A percentile compares a stretch with the other conserved stretches of the same genome.
Evolutionary conservation across 164 flowering plant species (phyloP).

Genomic region (Berberis vulgaris): DNA sequence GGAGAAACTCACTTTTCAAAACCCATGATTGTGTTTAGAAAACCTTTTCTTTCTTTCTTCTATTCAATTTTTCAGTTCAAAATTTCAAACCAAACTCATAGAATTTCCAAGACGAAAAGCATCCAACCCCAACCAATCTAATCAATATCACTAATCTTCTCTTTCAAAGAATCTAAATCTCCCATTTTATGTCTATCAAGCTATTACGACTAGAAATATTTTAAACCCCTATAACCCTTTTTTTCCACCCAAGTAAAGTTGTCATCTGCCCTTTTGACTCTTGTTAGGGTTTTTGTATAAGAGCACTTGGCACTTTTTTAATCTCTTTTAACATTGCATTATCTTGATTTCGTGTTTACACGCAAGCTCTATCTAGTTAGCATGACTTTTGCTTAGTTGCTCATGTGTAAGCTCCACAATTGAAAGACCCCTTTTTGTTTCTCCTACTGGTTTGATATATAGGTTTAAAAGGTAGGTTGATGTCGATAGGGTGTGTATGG

Average conservation of each 20-base stretch:
- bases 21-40: conserved; percentile 10
- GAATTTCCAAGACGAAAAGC: conserved; percentile 7
- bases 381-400: conserved; percentile 4
- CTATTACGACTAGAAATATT: background rate
- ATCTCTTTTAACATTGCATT: conserved; percentile 7
- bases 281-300: background rate
- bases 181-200: background rate
- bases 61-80: too few relatives aligned
- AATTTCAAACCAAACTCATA: conserved; percentile 4
- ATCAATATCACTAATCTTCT: conserved; percentile 6
- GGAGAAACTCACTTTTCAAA: conserved; percentile 14
- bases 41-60: background rate
- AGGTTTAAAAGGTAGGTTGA: too few relatives aligned
- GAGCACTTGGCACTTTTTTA: conserved; percentile 6
- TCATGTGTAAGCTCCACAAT: conserved; percentile 5
- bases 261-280: conserved; percentile 20
- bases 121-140: conserved; percentile 10
- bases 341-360: conserved; percentile 27
- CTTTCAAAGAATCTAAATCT: conserved; percentile 2
- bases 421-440: background rate
- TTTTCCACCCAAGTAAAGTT: conserved; percentile 16
- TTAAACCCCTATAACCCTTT: background rate
- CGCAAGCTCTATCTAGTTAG: conserved; percentile 13
- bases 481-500: too few relatives aligned
- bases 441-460: background rate